phyloP scores from a whole-genome alignment of 768 basidiomycete genomes.

The Crepidotus variabilis region DNA sequence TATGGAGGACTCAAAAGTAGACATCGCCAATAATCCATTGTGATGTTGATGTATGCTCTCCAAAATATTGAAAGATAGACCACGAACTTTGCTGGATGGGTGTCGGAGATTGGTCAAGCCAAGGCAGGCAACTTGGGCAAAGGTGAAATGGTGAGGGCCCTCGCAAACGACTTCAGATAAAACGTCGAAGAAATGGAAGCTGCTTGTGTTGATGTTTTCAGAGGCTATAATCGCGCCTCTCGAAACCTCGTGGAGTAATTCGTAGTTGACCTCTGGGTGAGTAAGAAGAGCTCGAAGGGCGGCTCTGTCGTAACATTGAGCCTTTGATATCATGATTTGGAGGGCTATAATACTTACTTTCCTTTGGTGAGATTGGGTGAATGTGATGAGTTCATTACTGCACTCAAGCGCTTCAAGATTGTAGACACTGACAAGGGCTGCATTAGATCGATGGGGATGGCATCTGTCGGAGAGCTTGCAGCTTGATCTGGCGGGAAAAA shows the following conservation, averaged over 20 bases:
- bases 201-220: slow-evolving; percentile 50
- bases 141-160: slow-evolving; percentile 58
- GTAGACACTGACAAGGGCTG: slow-evolving; percentile 50
- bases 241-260: slow-evolving; percentile 62
- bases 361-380: slow-evolving; percentile 47
- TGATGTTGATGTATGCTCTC: slow-evolving; percentile 68
- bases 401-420: slow-evolving; percentile 63
- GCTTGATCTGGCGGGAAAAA: slow-evolving; percentile 62
- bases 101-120: slow-evolving; percentile 86
- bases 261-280: slow-evolving; percentile 49
- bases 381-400: slow-evolving; percentile 64
- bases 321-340: slow-evolving; percentile 3
- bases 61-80: slow-evolving; percentile 75
- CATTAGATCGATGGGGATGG: slow-evolving; percentile 41
- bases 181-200: slow-evolving; percentile 72
- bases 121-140: slow-evolving; percentile 72
- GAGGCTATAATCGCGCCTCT: slow-evolving; percentile 64
- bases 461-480: slow-evolving; percentile 63
- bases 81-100: slow-evolving; percentile 56
- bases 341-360: slow-evolving; percentile 46
- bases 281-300: slow-evolving; percentile 67
- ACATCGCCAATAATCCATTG: slow-evolving; percentile 64
- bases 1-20: slow-evolving; percentile 70
- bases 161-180: slow-evolving; percentile 67
- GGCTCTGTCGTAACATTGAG: slow-evolving; percentile 46